Base-by-base conservation (phyloP, 352 stramenopile genomes). In the Thraustotheca clavata region DNA sequence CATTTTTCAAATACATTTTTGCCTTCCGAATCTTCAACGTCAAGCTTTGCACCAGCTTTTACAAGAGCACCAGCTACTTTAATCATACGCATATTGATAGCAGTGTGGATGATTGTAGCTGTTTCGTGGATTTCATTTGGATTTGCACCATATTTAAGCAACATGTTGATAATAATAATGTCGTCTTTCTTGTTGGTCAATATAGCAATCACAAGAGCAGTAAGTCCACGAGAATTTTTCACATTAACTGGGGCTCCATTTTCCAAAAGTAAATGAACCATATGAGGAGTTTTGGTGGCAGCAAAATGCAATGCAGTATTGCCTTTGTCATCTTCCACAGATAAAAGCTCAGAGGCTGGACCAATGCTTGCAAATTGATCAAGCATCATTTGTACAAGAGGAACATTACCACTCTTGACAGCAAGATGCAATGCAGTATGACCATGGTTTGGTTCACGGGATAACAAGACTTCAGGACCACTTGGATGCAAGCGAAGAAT, bases 41-140 rank as follows among this genome's bases (percentile, higher is more conserved):
- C 84, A 75, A 94, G 83, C 70, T 94, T 94, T 43, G 84, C 84
- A 9, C 84, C 84, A n/a, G 84, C 84, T 32, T 79, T 77, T 22
- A 94, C 79, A 3, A 94, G 71, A 20, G 84, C 84, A 16, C 82
- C 84, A 35, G 84, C 84, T 26, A 91, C 91, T n/a, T 94, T 57
- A 24, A 49, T 62, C 35, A 74, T 65, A 1, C 76, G 71, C 9
- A 69, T 78, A 43, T 72, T 76, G 49, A 94, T 83, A 16, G 84
- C 84, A 8, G 84, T 94, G 77, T 94, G 84, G 59, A 94, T 90
- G 22, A 94, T 82, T 4, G 84, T 94, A 47, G 91, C 81, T 49
- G 77, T 86, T 67, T 94, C 84, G 71, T 94, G 84, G 76, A 94
- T 89, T 57, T 94, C 84, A 68, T 94, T 94, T 59, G 84, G 84